These are phyloP conservation scores for Phtheirospermum japonicum DNA, from an alignment of 257 asterid genomes.

Conservation along the genomic window DNA sequence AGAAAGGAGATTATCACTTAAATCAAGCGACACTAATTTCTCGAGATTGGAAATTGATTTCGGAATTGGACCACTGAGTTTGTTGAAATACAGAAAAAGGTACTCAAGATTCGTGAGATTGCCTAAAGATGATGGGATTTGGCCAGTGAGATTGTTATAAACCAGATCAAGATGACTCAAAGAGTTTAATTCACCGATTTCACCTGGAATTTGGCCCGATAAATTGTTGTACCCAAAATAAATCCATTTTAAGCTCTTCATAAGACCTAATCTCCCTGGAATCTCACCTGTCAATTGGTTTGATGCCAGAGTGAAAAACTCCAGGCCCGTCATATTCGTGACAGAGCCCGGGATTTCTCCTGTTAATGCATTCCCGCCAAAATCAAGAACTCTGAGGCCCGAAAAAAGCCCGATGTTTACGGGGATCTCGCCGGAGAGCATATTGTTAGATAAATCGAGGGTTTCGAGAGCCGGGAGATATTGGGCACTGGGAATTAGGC, in stretches of 20 bases:
- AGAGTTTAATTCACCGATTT: conserved; percentile 45
- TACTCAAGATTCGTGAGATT: conserved; percentile 62
- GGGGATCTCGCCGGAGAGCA: conserved; percentile 64
- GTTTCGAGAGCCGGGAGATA: conserved; percentile 44
- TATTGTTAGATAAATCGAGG: conserved; percentile 69
- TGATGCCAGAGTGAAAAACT: conserved; percentile 65
- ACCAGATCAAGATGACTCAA: conserved; percentile 74
- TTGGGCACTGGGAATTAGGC: conserved; percentile 37
- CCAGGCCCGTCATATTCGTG: conserved; percentile 49
- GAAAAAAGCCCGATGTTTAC: conserved; percentile 50
- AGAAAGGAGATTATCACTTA: conserved; percentile 65
- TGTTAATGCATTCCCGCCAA: conserved; percentile 67
- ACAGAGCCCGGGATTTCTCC: conserved; percentile 60
- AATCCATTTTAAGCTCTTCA: conserved; percentile 57
- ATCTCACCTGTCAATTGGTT: conserved; percentile 66
- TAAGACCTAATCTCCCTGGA: conserved; percentile 44
- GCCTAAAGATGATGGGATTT: conserved; percentile 72
- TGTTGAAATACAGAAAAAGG: conserved; percentile 70
- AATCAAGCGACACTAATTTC: conserved; percentile 63
- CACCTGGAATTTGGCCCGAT: conserved; percentile 65
- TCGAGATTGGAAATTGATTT: conserved; percentile 43
- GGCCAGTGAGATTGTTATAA: conserved; percentile 72
- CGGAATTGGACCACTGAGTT: conserved; percentile 69
- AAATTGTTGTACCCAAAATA: conserved; percentile 83
- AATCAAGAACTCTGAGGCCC: conserved; percentile 53